Conservation (phyloP, 345 rosid species). For the Isatis tinctoria region DNA sequence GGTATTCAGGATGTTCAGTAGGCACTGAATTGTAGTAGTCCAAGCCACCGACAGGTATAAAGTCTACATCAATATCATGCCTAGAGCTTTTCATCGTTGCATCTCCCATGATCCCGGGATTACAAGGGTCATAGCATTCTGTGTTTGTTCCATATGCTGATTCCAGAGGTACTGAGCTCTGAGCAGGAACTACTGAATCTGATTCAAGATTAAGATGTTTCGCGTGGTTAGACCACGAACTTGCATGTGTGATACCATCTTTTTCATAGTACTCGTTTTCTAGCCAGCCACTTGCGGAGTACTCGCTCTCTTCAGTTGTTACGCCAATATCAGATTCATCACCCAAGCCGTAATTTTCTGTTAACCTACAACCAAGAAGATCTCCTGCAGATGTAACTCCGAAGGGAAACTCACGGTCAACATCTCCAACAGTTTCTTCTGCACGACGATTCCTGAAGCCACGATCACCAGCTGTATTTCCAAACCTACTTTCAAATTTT, state of each 20-base stretch:
- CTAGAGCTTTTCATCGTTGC: conserved; percentile 19
- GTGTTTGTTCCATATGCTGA: conserved; percentile 17
- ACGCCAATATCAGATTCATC: no score
- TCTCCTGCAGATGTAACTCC: conserved; percentile 20
- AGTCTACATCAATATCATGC: conserved; percentile 27
- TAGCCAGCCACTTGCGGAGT: conserved; percentile 21
- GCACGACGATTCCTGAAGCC: background rate
- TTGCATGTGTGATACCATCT: conserved; percentile 17
- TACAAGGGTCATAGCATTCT: conserved; percentile 17
- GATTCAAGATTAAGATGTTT: conserved; percentile 16
- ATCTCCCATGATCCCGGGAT: conserved; percentile 22
- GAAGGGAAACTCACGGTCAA: background rate
- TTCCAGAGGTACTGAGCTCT: conserved; percentile 4
- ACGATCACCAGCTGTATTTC: conserved; percentile 9
- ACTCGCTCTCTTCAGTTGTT: no score
- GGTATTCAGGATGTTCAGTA: conserved; percentile 16
- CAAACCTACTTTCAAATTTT: background rate
- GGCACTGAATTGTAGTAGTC: conserved; percentile 20
- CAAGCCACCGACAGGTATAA: conserved; percentile 18
- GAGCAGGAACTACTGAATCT: conserved; percentile 30
- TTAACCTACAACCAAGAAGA: conserved; percentile 5
- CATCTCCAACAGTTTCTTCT: conserved; percentile 3
- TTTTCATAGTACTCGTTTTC: conserved; percentile 21
- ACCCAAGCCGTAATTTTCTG: background rate
- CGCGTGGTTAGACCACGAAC: conserved; percentile 1